Evolutionary conservation across 1,139 yeast genomes (phyloP).

Genomic region (Saccharomyces hybrid): DNA sequence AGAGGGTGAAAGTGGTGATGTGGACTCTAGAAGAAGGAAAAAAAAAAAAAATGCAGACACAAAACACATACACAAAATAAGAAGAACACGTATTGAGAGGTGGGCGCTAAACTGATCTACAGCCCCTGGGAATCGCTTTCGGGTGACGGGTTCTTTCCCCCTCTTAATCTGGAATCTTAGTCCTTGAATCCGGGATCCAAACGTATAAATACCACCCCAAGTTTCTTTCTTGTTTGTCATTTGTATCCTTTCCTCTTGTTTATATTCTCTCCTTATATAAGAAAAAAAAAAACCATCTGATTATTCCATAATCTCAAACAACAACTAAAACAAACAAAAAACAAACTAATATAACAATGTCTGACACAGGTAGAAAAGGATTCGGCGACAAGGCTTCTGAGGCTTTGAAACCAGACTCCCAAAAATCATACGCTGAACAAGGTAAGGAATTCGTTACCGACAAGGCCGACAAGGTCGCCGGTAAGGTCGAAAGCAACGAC

Average conservation of each 20-base stretch:
- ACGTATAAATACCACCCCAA: background rate
- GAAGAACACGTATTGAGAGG: background rate
- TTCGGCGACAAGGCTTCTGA: conserved; percentile 63
- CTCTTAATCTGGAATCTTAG: background rate
- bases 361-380: conserved; percentile 73
- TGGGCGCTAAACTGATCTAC: background rate
- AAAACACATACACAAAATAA: background rate
- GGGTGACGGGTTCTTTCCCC: background rate
- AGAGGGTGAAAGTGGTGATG: background rate
- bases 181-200: background rate
- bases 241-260: background rate
- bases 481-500: conserved; percentile 49
- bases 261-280: background rate
- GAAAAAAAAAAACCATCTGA: background rate
- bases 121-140: background rate
- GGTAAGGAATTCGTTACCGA: conserved; percentile 68
- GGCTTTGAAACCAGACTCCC: conserved; percentile 61
- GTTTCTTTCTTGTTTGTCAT: background rate
- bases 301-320: background rate
- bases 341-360: conserved; percentile 37
- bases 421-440: conserved; percentile 58
- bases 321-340: background rate
- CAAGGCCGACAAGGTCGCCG: conserved; percentile 56
- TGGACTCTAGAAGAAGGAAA: background rate
- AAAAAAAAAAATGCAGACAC: background rate